Conservation (phyloP, 495 filamentous ascomycete genomes). For the Jackrogersella minutella region DNA sequence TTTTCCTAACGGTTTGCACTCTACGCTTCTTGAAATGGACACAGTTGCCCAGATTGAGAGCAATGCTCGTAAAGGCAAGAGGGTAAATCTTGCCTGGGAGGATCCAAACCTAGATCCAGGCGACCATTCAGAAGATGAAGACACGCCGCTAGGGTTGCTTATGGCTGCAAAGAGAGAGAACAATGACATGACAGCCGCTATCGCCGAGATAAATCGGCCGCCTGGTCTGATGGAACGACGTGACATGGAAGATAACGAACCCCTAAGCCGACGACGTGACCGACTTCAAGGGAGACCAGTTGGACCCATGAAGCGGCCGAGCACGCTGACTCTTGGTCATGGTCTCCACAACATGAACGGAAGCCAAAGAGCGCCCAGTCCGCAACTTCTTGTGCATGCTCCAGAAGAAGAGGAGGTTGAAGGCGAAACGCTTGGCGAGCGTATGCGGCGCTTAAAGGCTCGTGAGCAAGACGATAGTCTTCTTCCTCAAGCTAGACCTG, state of each 20-base stretch:
- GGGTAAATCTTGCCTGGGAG: conserved; percentile 91
- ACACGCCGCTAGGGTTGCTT: conserved; percentile 86
- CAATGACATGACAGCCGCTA: conserved; percentile 60
- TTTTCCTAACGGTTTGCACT: conserved; percentile 79
- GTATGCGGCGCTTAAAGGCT: conserved; percentile 72
- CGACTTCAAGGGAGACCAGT: conserved; percentile 69
- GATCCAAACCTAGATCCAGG: conserved; percentile 57
- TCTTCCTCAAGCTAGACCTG: conserved; percentile 62
- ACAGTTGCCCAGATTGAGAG: conserved; percentile 88
- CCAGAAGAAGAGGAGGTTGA: conserved; percentile 65
- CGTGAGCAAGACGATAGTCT: conserved; percentile 53
- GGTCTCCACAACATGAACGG: conserved; percentile 24
- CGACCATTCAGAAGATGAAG: conserved; percentile 65
- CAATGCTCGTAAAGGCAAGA: conserved; percentile 73
- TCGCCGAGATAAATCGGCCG: conserved; percentile 66
- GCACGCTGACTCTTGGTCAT: conserved; percentile 49
- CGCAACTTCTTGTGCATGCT: conserved; percentile 43
- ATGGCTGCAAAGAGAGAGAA: conserved; percentile 67
- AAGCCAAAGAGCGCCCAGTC: conserved; percentile 39
- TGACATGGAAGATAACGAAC: conserved; percentile 90
- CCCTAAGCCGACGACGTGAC: conserved; percentile 79
- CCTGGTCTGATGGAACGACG: conserved; percentile 85
- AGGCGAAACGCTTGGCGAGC: conserved; percentile 80
- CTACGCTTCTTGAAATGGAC: conserved; percentile 90
- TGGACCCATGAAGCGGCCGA: conserved; percentile 51